These are phyloP conservation scores for Torulaspora globosa DNA, from an alignment of 1,139 yeast genomes.

Conservation along the genomic window DNA sequence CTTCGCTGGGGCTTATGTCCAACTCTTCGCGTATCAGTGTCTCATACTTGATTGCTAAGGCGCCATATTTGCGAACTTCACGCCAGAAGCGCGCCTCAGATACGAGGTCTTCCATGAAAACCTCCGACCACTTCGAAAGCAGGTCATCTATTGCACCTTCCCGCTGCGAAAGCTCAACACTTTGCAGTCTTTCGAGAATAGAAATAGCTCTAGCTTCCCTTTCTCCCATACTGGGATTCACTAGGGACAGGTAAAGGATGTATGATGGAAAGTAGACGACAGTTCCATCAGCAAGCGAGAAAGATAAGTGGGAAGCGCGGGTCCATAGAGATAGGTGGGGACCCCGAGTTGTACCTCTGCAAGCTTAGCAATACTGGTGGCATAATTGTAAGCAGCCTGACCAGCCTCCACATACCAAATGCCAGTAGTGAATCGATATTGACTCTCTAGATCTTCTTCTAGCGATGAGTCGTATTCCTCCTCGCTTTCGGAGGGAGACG, in stretches of 20 bases:
- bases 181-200: not conserved
- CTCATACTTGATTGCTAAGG: too few species aligned
- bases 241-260: not conserved
- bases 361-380: not conserved
- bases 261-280: not conserved
- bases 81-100: too few species aligned
- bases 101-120: too few species aligned
- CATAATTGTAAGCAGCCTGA: conserved; percentile 8
- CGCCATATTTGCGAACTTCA: too few species aligned
- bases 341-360: too few species aligned
- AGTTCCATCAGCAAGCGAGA: not conserved
- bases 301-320: not conserved
- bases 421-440: too few species aligned
- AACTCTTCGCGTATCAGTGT: too few species aligned
- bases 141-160: too few species aligned
- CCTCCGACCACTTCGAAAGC: too few species aligned
- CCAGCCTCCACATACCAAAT: too few species aligned
- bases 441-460: conserved; percentile 14
- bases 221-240: not conserved
- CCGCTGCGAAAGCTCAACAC: too few species aligned
- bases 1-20: too few species aligned
- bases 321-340: not conserved
- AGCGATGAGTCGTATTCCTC: conserved; percentile 2
- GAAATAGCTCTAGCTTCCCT: not conserved
- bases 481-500: conserved; percentile 19